A percentile compares a stretch with the other conserved stretches of the same genome.
phyloP scores from a whole-genome alignment of 306 rosid species.

The Mimosa pudica region DNA sequence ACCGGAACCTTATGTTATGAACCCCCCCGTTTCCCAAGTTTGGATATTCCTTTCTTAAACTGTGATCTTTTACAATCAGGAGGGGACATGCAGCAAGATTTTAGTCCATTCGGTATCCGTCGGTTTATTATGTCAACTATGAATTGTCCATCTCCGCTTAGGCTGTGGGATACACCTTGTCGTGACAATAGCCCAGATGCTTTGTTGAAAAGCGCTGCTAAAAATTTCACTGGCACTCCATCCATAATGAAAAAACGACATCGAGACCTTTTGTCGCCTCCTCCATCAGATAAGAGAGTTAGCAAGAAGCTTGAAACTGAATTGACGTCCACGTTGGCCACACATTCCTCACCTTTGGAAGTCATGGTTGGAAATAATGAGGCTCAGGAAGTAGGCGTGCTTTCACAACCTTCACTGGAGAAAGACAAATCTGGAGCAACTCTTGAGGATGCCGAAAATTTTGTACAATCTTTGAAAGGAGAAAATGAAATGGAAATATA shows the following conservation, averaged over 20 bases:
- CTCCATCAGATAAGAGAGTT: conserved; percentile 73
- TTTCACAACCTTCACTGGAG: conserved; percentile 49
- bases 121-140: conserved; percentile 90
- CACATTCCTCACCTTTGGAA: conserved; percentile 80
- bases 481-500: conserved; percentile 39
- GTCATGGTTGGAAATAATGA: conserved; percentile 69
- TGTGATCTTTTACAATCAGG: conserved; percentile 91
- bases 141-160: conserved; percentile 89
- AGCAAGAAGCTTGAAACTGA: conserved; percentile 80
- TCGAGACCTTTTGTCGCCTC: conserved; percentile 80
- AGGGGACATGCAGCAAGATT: conserved; percentile 91
- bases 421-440: conserved; percentile 40
- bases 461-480: conserved; percentile 36
- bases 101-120: conserved; percentile 97
- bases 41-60: conserved; percentile 92
- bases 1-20: conserved; percentile 80
- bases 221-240: conserved; percentile 82
- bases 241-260: conserved; percentile 92
- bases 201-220: conserved; percentile 84
- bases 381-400: conserved; percentile 42
- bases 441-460: conserved; percentile 58
- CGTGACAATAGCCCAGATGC: conserved; percentile 78
- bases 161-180: conserved; percentile 91
- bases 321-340: conserved; percentile 61
- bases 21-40: conserved; percentile 94